phyloP scores from a whole-genome alignment of 2,329 filamentous ascomycete genomes.

The Ceratocystis cubensis region DNA sequence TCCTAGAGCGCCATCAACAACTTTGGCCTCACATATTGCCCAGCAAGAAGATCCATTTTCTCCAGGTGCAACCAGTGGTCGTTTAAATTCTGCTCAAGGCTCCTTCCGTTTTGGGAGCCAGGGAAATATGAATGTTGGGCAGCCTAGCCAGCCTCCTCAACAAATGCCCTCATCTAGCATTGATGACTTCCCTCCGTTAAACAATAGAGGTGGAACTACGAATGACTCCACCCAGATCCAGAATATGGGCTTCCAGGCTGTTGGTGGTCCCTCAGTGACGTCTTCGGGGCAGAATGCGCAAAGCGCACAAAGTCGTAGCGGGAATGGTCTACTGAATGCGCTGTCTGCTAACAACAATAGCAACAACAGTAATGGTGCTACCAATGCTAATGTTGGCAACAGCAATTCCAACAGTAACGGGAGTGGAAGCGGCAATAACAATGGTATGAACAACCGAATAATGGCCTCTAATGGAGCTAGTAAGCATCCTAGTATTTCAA shows the following conservation, averaged over 20 bases:
- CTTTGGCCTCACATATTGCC: slow-evolving; percentile 38
- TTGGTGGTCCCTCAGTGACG: slow-evolving; percentile 5
- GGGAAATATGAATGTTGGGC: slow-evolving; percentile 22
- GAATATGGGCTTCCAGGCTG: slow-evolving; percentile 11
- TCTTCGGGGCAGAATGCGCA: slow-evolving; percentile 26
- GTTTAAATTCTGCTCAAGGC: slow-evolving; percentile 11
- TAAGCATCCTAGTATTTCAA: neutral
- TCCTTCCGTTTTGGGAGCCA: slow-evolving; percentile 43
- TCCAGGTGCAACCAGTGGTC: slow-evolving; percentile 34
- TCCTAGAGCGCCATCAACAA: slow-evolving; percentile 40
- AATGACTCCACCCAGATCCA: slow-evolving; percentile 26
- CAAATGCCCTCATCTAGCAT: slow-evolving; percentile 38
- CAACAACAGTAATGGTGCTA: neutral
- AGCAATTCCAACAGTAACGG: neutral
- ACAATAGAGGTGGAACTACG: slow-evolving; percentile 44
- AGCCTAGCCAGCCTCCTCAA: slow-evolving; percentile 26
- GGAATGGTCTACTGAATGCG: slow-evolving; percentile 51
- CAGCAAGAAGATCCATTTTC: slow-evolving; percentile 41
- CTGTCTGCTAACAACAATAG: slow-evolving; percentile 42
- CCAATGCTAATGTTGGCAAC: neutral
- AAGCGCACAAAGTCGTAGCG: slow-evolving; percentile 32
- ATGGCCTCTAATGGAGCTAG: neutral
- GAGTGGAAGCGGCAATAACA: neutral
- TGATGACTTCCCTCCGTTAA: slow-evolving; percentile 52
- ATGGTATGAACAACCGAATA: neutral